phyloP scores from a whole-genome alignment of 2,329 filamentous ascomycete genomes.

The Setomelanomma holmii region DNA sequence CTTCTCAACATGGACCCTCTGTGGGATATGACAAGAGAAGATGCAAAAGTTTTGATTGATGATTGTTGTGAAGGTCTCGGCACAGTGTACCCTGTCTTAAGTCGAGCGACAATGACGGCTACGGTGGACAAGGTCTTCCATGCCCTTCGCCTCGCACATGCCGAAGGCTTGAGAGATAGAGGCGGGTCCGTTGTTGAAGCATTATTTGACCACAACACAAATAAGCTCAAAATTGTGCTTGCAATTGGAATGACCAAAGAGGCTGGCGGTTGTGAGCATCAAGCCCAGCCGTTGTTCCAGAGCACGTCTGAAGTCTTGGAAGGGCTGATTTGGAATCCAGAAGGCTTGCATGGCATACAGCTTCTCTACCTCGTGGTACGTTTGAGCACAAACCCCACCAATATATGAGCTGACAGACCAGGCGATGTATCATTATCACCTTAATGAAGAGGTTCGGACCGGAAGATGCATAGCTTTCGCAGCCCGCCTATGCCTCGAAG shows the following conservation, averaged over 20 bases:
- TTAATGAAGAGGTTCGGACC: constrained; percentile 17
- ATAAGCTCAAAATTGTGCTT: constrained; percentile 16
- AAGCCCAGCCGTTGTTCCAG: constrained; percentile 13
- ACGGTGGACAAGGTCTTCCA: constrained; percentile 11
- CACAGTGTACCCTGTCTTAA: constrained; percentile 10
- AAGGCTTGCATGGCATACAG: constrained; percentile 16
- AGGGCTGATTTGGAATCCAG: constrained; percentile 16
- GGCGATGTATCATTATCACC: constrained; percentile 17
- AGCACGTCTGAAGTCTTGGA: constrained; percentile 16
- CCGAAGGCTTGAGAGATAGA: constrained; percentile 10
- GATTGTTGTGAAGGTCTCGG: constrained; percentile 17
- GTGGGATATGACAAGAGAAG: constrained; percentile 15
- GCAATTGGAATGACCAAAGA: constrained; percentile 14
- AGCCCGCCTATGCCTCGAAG: constrained; percentile 12
- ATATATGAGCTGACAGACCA: background rate
- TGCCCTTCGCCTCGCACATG: constrained; percentile 6
- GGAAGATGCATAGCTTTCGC: constrained; percentile 16
- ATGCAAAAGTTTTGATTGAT: constrained; percentile 7
- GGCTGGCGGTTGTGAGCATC: constrained; percentile 13
- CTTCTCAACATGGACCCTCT: constrained; percentile 15
- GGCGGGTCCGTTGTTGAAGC: constrained; percentile 14
- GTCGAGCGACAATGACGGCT: constrained; percentile 4
- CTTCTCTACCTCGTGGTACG: constrained; percentile 15
- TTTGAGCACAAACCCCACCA: background rate
- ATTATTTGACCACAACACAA: constrained; percentile 15